Base-by-base conservation (phyloP, 306 rosid species). In the Pueraria montana region DNA sequence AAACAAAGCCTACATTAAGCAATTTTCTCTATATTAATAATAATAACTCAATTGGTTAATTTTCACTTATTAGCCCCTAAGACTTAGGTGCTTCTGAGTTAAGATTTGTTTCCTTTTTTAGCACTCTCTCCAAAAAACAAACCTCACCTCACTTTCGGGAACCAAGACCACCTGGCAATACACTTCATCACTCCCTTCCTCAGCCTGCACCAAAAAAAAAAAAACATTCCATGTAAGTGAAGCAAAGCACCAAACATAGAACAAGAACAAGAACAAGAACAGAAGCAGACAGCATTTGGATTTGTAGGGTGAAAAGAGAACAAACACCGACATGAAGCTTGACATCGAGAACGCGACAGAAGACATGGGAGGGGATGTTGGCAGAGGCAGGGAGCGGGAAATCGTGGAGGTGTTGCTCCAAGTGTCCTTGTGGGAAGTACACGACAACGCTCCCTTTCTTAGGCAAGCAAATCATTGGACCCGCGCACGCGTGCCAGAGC, bases 401-500 rank as follows among this genome's bases (percentile, higher is more conserved):
- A 64, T 94, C 94, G 62, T 71, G 87, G 78, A 88, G 69, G 11
- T 84, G 90, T 36, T 94, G 91, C 42, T 94, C 97, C 71, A 90
- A 87, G 86, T 95, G 98, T 11, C 97, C 98, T 72, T 95, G 98
- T 0, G 97, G 97, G 43, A 93, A 83, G 81, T 93, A 95, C 52
- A 95, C 97, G 30, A 95, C 94, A 64, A 90, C 74, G 14, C 80
- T 88, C 1, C 97, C 96, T 80, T 93, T 95, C 92, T 89, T 93
- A 4, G 98, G 98, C 86, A 95, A 59, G 1, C 97, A 95, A 70
- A 91, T 90, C 84, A 90, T 63, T 6, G 98, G 97, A 30, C 98
- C 98, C 7, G 97, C 98, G 81, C 97, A 95, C 1, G 98, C 98
- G 84, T 93, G 97, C 98, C 98, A 95, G 0, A 95, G 90, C 88